phyloP scores from a whole-genome alignment of 2,329 filamentous ascomycete genomes.

The Hirsutella thompsonii region DNA sequence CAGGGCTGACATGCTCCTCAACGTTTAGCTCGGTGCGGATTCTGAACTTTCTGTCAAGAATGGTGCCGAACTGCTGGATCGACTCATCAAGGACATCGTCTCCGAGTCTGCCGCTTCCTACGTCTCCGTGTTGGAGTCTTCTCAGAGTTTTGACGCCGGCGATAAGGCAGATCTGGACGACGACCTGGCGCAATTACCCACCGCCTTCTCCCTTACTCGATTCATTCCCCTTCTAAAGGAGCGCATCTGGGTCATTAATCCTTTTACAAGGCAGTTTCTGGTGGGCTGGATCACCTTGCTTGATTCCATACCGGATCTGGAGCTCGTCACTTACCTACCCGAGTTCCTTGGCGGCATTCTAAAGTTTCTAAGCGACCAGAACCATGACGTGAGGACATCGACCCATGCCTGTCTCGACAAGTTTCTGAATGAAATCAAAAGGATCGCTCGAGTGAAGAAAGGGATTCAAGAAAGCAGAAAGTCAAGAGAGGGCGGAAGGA shows the following conservation, averaged over 20 bases:
- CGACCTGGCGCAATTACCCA: slow-evolving; percentile 45
- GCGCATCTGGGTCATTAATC: slow-evolving; percentile 85
- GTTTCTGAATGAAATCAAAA: slow-evolving; percentile 86
- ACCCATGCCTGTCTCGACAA: slow-evolving; percentile 82
- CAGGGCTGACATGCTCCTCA: slow-evolving; percentile 1
- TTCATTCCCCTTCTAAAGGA: slow-evolving; percentile 94
- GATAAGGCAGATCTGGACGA: slow-evolving; percentile 33
- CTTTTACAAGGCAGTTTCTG: slow-evolving; percentile 87
- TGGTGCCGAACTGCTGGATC: slow-evolving; percentile 86
- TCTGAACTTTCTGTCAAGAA: slow-evolving; percentile 97
- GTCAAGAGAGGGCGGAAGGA: slow-evolving; percentile 51
- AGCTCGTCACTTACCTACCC: slow-evolving; percentile 84
- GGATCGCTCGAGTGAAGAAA: slow-evolving; percentile 85
- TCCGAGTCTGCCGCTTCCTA: slow-evolving; percentile 92
- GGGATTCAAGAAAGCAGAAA: slow-evolving; percentile 80
- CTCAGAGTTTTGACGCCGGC: slow-evolving; percentile 28
- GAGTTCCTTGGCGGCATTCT: slow-evolving; percentile 84
- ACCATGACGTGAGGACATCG: slow-evolving; percentile 85
- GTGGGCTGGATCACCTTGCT: slow-evolving; percentile 92
- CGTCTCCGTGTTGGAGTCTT: slow-evolving; percentile 69
- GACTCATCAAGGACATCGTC: slow-evolving; percentile 91
- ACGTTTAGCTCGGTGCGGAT: slow-evolving; percentile 71
- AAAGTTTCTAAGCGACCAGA: slow-evolving; percentile 83
- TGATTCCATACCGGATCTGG: slow-evolving; percentile 92
- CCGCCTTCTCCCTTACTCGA: slow-evolving; percentile 77